Conservation (phyloP, 2,329 filamentous ascomycete genomes). For the Colletotrichum spaethianum region DNA sequence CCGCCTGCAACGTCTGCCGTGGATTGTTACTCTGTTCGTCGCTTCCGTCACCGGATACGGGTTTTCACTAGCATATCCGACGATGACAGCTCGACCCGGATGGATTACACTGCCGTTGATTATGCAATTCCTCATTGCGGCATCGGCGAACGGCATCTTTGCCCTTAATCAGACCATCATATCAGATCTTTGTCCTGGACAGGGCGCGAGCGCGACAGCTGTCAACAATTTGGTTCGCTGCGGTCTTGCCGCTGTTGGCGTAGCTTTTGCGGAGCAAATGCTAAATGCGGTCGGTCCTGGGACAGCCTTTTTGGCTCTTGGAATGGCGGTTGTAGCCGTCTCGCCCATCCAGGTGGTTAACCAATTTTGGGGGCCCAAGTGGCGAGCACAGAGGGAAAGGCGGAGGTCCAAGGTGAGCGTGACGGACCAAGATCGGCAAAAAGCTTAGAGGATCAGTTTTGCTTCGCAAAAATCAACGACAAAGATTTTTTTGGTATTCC, state of each 20-base stretch:
- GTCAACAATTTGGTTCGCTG: slow-evolving; percentile 50
- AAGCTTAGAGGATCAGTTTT: neutral
- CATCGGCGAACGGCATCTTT: slow-evolving; percentile 54
- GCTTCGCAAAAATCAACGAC: neutral
- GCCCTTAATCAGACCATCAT: slow-evolving; percentile 52
- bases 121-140: slow-evolving; percentile 53
- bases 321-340: slow-evolving; percentile 29
- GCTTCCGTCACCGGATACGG: slow-evolving; percentile 56
- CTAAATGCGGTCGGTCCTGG: slow-evolving; percentile 32
- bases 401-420: neutral
- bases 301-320: slow-evolving; percentile 23
- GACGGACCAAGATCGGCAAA: slow-evolving; percentile 25
- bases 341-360: slow-evolving; percentile 36
- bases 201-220: slow-evolving; percentile 51
- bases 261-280: slow-evolving; percentile 34
- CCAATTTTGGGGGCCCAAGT: slow-evolving; percentile 37
- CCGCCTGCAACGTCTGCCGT: slow-evolving; percentile 56
- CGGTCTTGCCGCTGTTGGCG: slow-evolving; percentile 33
- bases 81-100: slow-evolving; percentile 36
- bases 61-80: slow-evolving; percentile 46
- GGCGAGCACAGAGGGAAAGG: slow-evolving; percentile 31
- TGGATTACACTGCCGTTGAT: slow-evolving; percentile 48
- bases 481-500: neutral
- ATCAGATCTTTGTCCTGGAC: slow-evolving; percentile 50
- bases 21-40: slow-evolving; percentile 48